Evolutionary conservation across 2,329 filamentous ascomycete genomes (phyloP), one percentile per base, ranked within the genome.

Genomic region (Emergomyces pasteurianus): DNA sequence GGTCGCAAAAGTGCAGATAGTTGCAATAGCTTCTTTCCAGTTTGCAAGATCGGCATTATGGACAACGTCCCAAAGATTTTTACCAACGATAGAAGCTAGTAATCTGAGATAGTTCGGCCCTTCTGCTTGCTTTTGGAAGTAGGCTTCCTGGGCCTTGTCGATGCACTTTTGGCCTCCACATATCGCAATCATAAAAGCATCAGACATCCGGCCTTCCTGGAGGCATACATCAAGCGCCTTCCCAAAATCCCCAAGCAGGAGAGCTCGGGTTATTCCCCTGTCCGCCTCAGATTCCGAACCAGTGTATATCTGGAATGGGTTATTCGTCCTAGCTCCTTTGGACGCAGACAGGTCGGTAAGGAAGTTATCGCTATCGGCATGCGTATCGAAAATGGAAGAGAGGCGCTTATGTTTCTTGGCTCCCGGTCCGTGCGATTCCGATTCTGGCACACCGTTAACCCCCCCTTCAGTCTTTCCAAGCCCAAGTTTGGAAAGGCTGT

Each of bases 11-110:
- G 94, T 97, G 81, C 94, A 99, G 59, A 99, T 79, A 0, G 92
- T 89, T 34, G 90, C 92, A 89, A 99, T 95, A 2, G 92, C 87
- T 75, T 97, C 94, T 77, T 95, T 97, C 95, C 94, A 99, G 75
- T 94, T 89, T 58, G 83, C 82, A 53, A 99, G 78, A 70, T 96
- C 89, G 8, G 92, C 94, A 70, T 99, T 99, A 77, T 97, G 90
- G 8, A 97, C 94, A 53, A 97, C 83, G 76, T 99, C 94, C 94
- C 92, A 97, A 1, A 99, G 81, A 70, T 99, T 96, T 80, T 97
- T 97, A 64, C 89, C 86, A 61, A 96, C 92, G 58, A 99, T 90
- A 6, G 92, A 96, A 58, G 89, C 87, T 60, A 99, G 81, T 9
- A 99, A 81, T 50, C 95, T 87, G 61, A 97, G 80, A 70, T 99